These are phyloP conservation scores for Alternaria sp. DNA, from an alignment of 2,329 filamentous ascomycete genomes.

Conservation along the genomic window DNA sequence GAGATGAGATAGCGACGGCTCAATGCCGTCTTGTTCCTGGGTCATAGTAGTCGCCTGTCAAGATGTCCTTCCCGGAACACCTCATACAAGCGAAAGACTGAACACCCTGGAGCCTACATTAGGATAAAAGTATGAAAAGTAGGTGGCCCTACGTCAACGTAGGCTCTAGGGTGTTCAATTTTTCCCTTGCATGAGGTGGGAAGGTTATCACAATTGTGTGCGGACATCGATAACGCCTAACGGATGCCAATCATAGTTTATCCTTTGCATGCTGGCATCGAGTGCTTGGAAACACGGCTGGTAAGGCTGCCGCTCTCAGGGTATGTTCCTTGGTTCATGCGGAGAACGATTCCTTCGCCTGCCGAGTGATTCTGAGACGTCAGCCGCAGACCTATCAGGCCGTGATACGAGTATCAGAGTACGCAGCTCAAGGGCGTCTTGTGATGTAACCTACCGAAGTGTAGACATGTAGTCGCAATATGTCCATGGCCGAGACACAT, in stretches of 20 bases:
- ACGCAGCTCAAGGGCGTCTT: neutral
- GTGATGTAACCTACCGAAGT: neutral
- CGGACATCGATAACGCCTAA: neutral
- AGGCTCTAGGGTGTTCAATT: too few relatives aligned
- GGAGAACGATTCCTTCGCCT: neutral
- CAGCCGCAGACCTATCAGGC: neutral
- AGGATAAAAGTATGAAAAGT: too few relatives aligned
- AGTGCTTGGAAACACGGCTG: neutral
- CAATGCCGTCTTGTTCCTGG: neutral
- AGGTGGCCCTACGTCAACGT: too few relatives aligned
- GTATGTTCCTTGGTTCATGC: neutral
- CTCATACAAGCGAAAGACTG: too few relatives aligned
- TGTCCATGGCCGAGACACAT: neutral
- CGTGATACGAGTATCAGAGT: neutral
- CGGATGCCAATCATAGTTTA: neutral
- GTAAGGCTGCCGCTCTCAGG: neutral
- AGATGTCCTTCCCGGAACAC: neutral
- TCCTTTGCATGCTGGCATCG: neutral
- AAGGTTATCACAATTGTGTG: neutral
- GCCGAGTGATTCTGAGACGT: neutral
- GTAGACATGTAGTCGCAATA: neutral
- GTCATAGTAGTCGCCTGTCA: neutral
- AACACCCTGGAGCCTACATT: too few relatives aligned
- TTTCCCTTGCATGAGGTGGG: too few relatives aligned
- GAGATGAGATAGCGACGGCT: neutral